Evolutionary conservation across 139 green algal genomes (phyloP), one percentile per base, ranked within the genome.

Genomic region (Chlamydomonas applanata): DNA sequence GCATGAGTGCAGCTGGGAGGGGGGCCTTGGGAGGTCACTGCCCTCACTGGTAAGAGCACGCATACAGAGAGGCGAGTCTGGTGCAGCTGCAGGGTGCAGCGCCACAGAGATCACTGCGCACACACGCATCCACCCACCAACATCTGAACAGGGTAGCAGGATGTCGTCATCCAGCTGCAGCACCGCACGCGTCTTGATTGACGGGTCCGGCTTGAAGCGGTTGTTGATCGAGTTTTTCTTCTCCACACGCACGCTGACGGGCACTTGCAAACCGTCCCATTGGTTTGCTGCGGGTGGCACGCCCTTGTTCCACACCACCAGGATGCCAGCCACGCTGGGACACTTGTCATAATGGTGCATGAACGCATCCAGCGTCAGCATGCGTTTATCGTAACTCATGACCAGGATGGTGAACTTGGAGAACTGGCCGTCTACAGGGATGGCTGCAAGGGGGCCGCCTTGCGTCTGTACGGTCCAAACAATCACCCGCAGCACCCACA

Each of bases 231-330:
- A 84, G 67, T 86, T 87, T 16, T 53, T 13, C 1, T 32, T 32
- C 74, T 89, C 78, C 45, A 70, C 71, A 16, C 84, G 74, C 35
- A 89, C 67, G 17, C 84, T 60, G 46, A 89, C 79, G 5, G 80
- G 77, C 49, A 85, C 71, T 16, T 27, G 46, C 46, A 57, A 45
- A 25, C 40, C 45, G 5, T 54, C 40, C 40, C 40, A 49, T 11
- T 11, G 40, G 7, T 11, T 11, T 49, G 7, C 40, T 19, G 40
- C 68, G 36, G 77, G 72, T 2, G 81, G 53, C 40, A 35, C 33
- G 68, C 82, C 78, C 20, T 82, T 82, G 78, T 87, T 87, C 78
- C 78, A 86, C 29, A 88, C 79, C 17, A 89, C 70, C 49, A 89
- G 69, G 20, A 89, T 80, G n/a, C 83, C 73, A 0, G 17, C 35